Base-by-base conservation (phyloP, 2,329 filamentous ascomycete genomes). In the Colletotrichum sp. region DNA sequence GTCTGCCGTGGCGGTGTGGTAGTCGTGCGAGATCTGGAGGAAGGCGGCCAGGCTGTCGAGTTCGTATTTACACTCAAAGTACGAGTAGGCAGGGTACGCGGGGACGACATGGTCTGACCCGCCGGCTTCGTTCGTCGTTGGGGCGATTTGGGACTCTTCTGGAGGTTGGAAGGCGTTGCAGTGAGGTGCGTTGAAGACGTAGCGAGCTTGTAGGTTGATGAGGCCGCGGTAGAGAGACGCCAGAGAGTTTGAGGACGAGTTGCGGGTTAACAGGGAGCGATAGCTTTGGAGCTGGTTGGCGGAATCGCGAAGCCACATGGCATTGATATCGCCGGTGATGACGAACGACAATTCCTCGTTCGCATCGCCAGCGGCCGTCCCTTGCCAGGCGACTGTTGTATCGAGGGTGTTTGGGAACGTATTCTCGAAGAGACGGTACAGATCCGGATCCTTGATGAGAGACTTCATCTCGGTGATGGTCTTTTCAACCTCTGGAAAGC, bases 161-260 rank as follows among this genome's bases (percentile, higher is more conserved):
- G 96, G 96, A 1, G 96, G 95, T 82, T 98, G 96, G 85, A 98
- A 99, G 49, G 96, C 95, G 84, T 98, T 98, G 89, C 96, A 99
- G 86, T 96, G 96, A 1, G 96, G 96, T 9, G 90, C 89, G 13
- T 89, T 89, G 69, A 92, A 87, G 66, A 96, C 86, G 83, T 95
- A 95, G 72, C 94, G 90, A 8, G 93, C 90, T 81, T 96, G 94
- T 2, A 95, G 89, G 82, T 96, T 96, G 83, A 96, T 95, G 34
- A 93, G 92, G 32, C 94, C 94, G 30, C 94, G 90, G 84, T 92
- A 95, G 7, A 96, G 87, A 68, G 91, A 91, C 32, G 93, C 93
- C 52, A 96, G 87, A 6, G 90, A 92, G 79, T 92, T 85, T 10
- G 85, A 81, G n/a, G 87, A 87, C 32, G 84, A 83, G 71, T 88